These are phyloP conservation scores for Trypanosomatidae sp. DNA, from an alignment of 208 protist genomes.

Conservation along the genomic window DNA sequence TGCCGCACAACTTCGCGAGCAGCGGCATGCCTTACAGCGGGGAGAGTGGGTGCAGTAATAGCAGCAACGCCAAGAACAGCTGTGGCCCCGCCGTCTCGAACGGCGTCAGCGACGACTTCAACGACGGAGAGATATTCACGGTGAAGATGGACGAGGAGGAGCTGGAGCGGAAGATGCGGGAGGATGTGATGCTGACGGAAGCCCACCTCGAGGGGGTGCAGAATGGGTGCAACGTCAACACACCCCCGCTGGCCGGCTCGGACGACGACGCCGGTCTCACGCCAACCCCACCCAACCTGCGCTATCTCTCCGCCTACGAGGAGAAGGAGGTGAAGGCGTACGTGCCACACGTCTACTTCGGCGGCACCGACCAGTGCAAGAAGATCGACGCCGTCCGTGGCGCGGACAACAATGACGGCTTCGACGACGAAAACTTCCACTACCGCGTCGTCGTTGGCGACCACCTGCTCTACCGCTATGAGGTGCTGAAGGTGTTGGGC, in stretches of 20 bases:
- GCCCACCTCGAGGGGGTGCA: background rate
- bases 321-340: slow-evolving; percentile 65
- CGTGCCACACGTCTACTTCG: slow-evolving; percentile 65
- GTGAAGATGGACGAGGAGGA: background rate
- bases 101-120: too few relatives aligned
- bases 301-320: slow-evolving; percentile 63
- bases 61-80: too few relatives aligned
- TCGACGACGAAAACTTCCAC: slow-evolving; percentile 94
- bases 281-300: slow-evolving; percentile 23
- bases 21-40: too few relatives aligned
- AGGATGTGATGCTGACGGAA: slow-evolving; percentile 2
- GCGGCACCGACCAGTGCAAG: slow-evolving; percentile 44
- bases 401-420: slow-evolving; percentile 79
- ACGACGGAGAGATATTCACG: too few relatives aligned
- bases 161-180: background rate
- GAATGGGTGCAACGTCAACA: slow-evolving; percentile 28
- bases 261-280: slow-evolving; percentile 19
- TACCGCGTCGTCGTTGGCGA: slow-evolving; percentile 91
- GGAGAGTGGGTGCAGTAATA: too few relatives aligned
- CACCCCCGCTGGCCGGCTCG: background rate
- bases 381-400: slow-evolving; percentile 62
- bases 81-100: too few relatives aligned
- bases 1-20: too few relatives aligned
- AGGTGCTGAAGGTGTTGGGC: slow-evolving; percentile 80
- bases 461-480: slow-evolving; percentile 93